A percentile compares a stretch with the other conserved stretches of the same genome.
Evolutionary conservation across 495 filamentous ascomycete genomes (phyloP).

Genomic region (Trichodelitschia bisporula): DNA sequence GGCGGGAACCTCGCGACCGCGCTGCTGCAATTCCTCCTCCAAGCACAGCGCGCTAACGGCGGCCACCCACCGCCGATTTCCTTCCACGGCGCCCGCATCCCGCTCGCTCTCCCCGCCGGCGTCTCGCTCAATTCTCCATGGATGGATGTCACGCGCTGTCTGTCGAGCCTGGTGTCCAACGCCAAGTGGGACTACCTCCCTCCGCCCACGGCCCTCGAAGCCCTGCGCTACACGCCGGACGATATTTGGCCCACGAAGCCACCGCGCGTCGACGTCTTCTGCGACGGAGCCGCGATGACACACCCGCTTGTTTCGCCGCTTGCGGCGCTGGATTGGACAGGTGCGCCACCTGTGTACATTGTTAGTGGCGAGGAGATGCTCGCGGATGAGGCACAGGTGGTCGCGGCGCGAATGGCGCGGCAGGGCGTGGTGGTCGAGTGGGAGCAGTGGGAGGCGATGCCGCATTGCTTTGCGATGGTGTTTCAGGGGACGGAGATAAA

Average conservation of each 20-base stretch:
- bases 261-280: conserved; percentile 44
- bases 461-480: conserved; percentile 74
- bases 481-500: too few relatives aligned
- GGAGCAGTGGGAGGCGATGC: conserved; percentile 70
- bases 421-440: conserved; percentile 41
- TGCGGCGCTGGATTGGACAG: conserved; percentile 35
- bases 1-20: conserved; percentile 54
- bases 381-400: conserved; percentile 39
- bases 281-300: conserved; percentile 29
- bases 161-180: conserved; percentile 42
- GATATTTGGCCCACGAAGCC: conserved; percentile 47
- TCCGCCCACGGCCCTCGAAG: conserved; percentile 12
- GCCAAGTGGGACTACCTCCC: conserved; percentile 53
- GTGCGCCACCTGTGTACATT: conserved; percentile 45
- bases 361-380: conserved; percentile 59
- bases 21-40: conserved; percentile 49
- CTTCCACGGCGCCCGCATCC: conserved; percentile 41
- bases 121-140: conserved; percentile 42
- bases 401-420: conserved; percentile 30
- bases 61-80: conserved; percentile 16
- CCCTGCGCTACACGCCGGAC: conserved; percentile 24
- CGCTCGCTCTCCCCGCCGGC: conserved; percentile 43
- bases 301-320: conserved; percentile 62
- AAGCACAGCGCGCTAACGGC: conserved; percentile 27
- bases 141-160: conserved; percentile 50